Percentiles rank a stretch among this genome's conserved stretches.
These are phyloP conservation scores for Stenogyne calaminthoides DNA, from an alignment of 305 asterid genomes.

Conservation along the genomic window DNA sequence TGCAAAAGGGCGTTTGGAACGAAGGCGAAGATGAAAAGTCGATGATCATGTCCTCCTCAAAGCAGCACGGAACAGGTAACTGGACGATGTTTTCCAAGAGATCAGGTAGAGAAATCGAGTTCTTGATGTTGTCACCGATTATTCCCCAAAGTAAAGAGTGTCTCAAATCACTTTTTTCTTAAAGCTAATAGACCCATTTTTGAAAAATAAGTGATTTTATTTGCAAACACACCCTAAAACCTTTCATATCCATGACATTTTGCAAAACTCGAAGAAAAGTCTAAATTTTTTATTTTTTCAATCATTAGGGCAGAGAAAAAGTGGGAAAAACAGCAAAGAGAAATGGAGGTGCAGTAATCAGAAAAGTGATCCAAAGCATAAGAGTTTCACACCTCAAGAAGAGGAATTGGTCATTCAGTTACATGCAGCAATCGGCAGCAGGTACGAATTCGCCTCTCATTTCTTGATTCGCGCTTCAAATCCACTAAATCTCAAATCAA, in stretches of 20 bases:
- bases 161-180: no score
- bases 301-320: constrained; percentile 50
- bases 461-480: no score
- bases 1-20: no score
- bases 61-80: constrained; percentile 44
- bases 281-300: not conserved
- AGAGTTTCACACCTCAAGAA: constrained; percentile 71
- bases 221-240: not conserved
- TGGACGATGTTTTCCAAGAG: constrained; percentile 42
- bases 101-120: constrained; percentile 18
- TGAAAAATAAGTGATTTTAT: no score
- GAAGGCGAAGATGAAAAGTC: no score
- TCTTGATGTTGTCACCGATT: not conserved
- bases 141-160: not conserved
- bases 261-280: not conserved
- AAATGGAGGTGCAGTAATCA: constrained; percentile 40
- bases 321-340: constrained; percentile 55
- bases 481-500: no score
- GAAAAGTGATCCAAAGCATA: constrained; percentile 42
- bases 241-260: not conserved
- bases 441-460: constrained; percentile 51
- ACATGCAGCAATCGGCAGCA: constrained; percentile 87
- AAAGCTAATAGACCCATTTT: no score
- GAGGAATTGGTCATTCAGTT: constrained; percentile 85
- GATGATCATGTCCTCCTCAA: constrained; percentile 31